Base-by-base conservation (phyloP, 2,329 filamentous ascomycete genomes). In the Pseudogymnoascus sp. region DNA sequence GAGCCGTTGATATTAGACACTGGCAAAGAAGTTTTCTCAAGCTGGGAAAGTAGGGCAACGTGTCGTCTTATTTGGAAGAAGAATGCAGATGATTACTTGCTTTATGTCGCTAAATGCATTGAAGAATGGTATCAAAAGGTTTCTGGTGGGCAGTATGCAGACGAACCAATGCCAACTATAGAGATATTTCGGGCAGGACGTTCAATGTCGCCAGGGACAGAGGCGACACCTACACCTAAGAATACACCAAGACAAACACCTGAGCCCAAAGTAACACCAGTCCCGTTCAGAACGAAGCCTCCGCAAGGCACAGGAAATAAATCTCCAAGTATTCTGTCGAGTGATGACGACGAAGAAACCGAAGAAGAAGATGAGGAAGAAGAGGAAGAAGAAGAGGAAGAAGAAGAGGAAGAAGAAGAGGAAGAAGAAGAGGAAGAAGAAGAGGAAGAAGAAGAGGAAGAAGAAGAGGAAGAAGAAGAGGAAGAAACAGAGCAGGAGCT, bases 181-280 rank as follows among this genome's bases (percentile, higher is more conserved):
- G 37, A 40, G 37, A 40, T 40, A 40, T 40, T 8, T 40, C 37
- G 37, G 37, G 37, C 37, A 40, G 37, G 37, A 40, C 4, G 37
- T 40, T 40, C n/a, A 40, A 2, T 40, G 37, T 3, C 37, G 37
- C 37, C 37, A 16, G 63, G 50, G 21, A 61, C 63, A 14, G n/a
- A n/a, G n/a, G n/a, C n/a, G n/a, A n/a, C n/a, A n/a, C 11, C 21
- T 21, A 59, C 33, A 53, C 63, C 63, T 61, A 44, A 62, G 12
- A n/a, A n/a, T n/a, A n/a, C n/a, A n/a, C n/a, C n/a, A n/a, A n/a
- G n/a, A n/a, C n/a, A n/a, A n/a, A n/a, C n/a, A n/a, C 33, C 53
- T 60, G 33, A 63, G 25, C 62, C 50, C 25, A 37, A 53, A n/a
- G n/a, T n/a, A n/a, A n/a, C n/a, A n/a, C n/a, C n/a, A n/a, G n/a